Conservation (phyloP, 164 flowering plant species). For the Magnolia changhungtana region DNA sequence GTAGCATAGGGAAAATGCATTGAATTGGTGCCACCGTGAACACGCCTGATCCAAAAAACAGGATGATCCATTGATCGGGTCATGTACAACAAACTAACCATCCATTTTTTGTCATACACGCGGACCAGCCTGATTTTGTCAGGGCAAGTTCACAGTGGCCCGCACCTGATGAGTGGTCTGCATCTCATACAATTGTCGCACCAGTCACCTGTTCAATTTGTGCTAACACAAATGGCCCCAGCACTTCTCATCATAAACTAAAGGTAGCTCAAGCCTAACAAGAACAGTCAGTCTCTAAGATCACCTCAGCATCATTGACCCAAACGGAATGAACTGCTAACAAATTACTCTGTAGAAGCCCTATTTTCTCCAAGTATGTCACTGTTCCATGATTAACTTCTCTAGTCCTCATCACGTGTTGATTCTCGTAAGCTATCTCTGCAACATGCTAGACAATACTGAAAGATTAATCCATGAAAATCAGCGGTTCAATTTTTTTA, state of each 20-base stretch:
- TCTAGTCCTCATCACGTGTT: conserved; percentile 45
- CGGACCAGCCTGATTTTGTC: not conserved
- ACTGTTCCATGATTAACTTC: conserved; percentile 84
- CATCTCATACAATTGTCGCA: not conserved
- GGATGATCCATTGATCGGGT: not conserved
- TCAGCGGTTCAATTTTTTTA: not conserved
- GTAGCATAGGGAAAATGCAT: not conserved
- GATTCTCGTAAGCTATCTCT: conserved; percentile 82
- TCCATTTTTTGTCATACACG: not conserved
- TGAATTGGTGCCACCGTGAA: not conserved
- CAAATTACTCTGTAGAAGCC: conserved; percentile 55
- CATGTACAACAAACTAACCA: not conserved
- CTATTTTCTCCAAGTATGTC: conserved; percentile 69
- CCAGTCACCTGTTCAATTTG: not conserved
- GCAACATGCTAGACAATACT: conserved; percentile 68
- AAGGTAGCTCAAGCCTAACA: not conserved
- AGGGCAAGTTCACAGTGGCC: not conserved
- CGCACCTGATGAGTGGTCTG: not conserved
- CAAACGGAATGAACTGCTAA: conserved; percentile 87
- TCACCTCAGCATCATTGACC: conserved; percentile 69
- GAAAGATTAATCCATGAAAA: not conserved
- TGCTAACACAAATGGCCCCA: not conserved
- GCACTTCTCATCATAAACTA: not conserved
- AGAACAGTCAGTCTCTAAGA: not conserved
- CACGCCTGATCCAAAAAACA: not conserved